Evolutionary conservation across 257 asterid genomes (phyloP).

Genomic region (Salvia rosmarinus): DNA sequence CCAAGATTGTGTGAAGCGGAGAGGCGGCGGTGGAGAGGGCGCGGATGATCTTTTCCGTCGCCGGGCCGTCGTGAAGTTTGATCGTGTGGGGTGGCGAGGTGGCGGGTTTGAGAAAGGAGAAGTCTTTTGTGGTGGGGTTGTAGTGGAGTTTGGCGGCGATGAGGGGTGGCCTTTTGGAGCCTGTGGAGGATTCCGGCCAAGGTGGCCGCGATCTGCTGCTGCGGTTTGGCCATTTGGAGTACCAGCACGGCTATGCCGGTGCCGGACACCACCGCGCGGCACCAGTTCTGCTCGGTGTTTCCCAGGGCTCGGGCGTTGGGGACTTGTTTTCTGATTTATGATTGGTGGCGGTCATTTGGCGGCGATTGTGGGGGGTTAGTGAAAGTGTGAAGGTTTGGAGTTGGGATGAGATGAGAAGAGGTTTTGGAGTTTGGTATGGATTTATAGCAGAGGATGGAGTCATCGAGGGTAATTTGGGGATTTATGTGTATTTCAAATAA

Average conservation of each 20-base stretch:
- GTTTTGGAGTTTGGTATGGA: no score
- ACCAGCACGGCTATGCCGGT: constrained; percentile 71
- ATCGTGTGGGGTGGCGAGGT: constrained; percentile 31
- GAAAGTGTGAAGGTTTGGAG: no score
- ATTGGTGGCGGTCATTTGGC: constrained; percentile 24
- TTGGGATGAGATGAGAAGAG: no score
- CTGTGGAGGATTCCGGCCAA: constrained; percentile 37
- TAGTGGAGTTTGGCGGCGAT: constrained; percentile 57
- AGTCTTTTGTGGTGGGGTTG: constrained; percentile 48
- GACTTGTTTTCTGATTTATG: not conserved
- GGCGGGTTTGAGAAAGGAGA: constrained; percentile 45
- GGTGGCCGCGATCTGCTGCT: constrained; percentile 32
- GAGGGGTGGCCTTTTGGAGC: constrained; percentile 53
- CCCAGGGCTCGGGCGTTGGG: constrained; percentile 36
- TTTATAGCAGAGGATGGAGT: no score
- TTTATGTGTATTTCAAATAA: no score
- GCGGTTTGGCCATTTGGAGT: constrained; percentile 36
- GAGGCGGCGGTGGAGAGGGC: constrained; percentile 22
- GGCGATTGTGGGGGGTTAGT: no score
- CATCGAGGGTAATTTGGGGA: no score
- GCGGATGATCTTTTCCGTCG: constrained; percentile 52
- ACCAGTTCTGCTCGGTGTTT: constrained; percentile 70
- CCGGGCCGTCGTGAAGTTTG: constrained; percentile 31
- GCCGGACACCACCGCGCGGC: constrained; percentile 67
- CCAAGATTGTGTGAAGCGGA: constrained; percentile 48